Evolutionary conservation across 306 rosid genomes (phyloP), one percentile per base, ranked within the genome.

Genomic region (Lathyrus aphaca): DNA sequence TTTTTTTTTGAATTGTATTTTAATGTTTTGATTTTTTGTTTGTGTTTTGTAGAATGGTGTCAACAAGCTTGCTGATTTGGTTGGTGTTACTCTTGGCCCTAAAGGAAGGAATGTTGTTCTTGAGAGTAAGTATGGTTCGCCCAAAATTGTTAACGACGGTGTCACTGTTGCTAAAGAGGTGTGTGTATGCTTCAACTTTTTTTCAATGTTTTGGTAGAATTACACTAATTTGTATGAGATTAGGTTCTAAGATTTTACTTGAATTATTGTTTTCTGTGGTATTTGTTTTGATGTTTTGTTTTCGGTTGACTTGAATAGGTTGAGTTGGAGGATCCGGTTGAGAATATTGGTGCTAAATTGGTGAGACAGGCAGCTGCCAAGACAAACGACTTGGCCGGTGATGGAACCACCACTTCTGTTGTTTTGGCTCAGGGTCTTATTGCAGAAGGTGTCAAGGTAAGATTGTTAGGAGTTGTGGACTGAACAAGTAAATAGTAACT

Each of bases 81-180:
- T 95, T 66, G 99, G 99, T n/a, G 99, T 95, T 58, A 95, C 99
- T 0, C 99, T 95, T 74, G 99, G 99, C 32, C 99, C 99, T 2
- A 95, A 91, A 79, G 99, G 99, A 42, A 89, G 99, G 80, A 95
- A 95, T 79, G 99, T 95, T 57, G 99, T 95, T 54, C 70, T 95
- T 2, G 99, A 95, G 69, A 95, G 99, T 91, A 95, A 95, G 82
- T 95, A 95, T 73, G 99, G 99, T 57, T 95, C 99, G 25, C 99
- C 99, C 15, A 95, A 83, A 71, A 95, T 95, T 71, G 99, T 95
- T 38, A 95, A 95, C n/a, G 99, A 95, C 53, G 99, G 99, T 74
- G 99, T 95, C 10, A 95, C 99, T 1, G 99, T 95, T 5, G 99
- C 99, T 0, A 95, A 66, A 79, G 99, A 95, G 99, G 99, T 94